These are phyloP conservation scores for Guadua angustifolia DNA, from an alignment of 176 grass and related monocot species.

Conservation along the genomic window DNA sequence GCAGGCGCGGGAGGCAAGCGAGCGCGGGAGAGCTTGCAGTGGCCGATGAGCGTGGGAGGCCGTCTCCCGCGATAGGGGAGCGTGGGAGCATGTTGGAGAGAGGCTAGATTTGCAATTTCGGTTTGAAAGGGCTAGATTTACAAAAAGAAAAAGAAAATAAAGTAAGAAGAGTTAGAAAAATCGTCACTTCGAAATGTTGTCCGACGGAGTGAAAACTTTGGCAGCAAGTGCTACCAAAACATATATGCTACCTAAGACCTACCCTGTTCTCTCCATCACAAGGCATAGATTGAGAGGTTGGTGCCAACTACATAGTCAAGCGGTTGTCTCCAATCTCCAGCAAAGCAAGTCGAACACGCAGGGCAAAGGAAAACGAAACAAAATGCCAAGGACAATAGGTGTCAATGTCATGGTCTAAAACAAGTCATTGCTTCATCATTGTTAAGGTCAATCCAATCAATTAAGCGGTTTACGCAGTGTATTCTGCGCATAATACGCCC, in stretches of 20 bases:
- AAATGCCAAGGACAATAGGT: neutral
- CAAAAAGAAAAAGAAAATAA: too few species aligned
- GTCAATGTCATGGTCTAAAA: constrained; percentile 1
- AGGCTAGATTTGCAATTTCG: too few species aligned
- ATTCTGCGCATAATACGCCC: constrained; percentile 18
- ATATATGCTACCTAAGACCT: neutral
- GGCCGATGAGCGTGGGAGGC: too few species aligned
- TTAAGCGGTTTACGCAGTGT: neutral
- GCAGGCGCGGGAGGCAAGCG: too few species aligned
- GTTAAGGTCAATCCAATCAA: neutral
- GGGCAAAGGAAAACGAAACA: neutral
- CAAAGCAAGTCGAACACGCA: constrained; percentile 21
- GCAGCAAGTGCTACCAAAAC: constrained; percentile 19
- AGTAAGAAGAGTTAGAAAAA: too few species aligned
- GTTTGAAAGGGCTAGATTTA: too few species aligned
- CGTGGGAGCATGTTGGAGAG: too few species aligned
- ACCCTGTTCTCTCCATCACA: constrained; percentile 34
- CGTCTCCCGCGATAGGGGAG: too few species aligned
- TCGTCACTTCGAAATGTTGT: neutral
- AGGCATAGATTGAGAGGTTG: constrained; percentile 45
- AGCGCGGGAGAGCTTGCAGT: too few species aligned
- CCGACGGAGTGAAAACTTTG: neutral
- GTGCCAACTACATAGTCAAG: neutral
- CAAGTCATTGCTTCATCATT: neutral
- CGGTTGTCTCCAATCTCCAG: neutral